phyloP scores from a whole-genome alignment of 2,329 filamentous ascomycete genomes.

The Penicillium sp. region DNA sequence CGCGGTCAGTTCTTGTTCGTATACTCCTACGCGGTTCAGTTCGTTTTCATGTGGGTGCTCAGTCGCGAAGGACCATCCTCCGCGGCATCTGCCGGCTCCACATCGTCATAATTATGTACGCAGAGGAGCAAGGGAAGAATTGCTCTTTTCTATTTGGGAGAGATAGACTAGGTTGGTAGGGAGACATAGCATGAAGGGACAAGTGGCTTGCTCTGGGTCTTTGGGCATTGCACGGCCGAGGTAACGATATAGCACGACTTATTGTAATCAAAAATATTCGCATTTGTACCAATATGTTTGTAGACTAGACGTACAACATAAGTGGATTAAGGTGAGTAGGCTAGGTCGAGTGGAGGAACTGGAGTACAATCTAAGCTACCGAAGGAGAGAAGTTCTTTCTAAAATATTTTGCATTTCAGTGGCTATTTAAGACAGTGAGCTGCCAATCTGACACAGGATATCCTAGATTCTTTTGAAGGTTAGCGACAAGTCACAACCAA shows the following conservation, averaged over 20 bases:
- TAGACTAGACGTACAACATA: not conserved
- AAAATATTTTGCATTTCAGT: not conserved
- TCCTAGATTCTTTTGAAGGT: slow-evolving; percentile 15
- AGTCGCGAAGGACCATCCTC: slow-evolving; percentile 51
- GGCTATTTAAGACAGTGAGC: not conserved
- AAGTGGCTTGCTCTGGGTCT: slow-evolving; percentile 9
- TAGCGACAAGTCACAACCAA: slow-evolving; percentile 20
- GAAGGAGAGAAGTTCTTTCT: not conserved
- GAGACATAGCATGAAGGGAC: slow-evolving; percentile 6
- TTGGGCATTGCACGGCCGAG: slow-evolving; percentile 4
- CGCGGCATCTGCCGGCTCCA: slow-evolving; percentile 21
- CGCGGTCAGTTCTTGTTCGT: slow-evolving; percentile 89
- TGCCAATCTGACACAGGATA: not conserved
- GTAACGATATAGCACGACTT: slow-evolving; percentile 29
- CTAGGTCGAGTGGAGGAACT: too few relatives aligned
- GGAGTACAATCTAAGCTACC: not conserved
- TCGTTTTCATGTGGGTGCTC: slow-evolving; percentile 88
- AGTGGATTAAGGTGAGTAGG: not conserved
- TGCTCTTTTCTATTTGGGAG: slow-evolving; percentile 4
- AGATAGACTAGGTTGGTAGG: slow-evolving; percentile 13
- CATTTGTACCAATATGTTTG: not conserved
- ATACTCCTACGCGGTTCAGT: slow-evolving; percentile 91
- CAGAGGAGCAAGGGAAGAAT: not conserved
- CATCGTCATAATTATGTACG: slow-evolving; percentile 1
- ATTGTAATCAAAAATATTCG: slow-evolving; percentile 25